Conservation (phyloP, 306 rosid genomes). For the Vigna hirtella region DNA sequence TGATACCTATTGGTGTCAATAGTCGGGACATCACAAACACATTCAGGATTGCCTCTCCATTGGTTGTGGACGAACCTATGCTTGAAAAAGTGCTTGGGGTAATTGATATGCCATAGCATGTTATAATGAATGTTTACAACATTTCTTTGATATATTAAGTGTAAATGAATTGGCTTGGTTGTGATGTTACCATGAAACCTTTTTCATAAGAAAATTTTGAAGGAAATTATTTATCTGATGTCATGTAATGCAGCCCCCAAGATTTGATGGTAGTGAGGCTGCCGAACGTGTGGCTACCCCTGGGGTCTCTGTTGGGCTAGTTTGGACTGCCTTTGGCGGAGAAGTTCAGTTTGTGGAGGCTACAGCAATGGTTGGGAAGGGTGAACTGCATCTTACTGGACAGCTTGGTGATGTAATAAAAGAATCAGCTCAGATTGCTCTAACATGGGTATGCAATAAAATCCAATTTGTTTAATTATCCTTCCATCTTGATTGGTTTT, state of each 20-base stretch:
- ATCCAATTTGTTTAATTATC: conserved; percentile 35
- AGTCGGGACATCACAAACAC: conserved; percentile 77
- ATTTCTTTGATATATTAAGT: conserved; percentile 23
- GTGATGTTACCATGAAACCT: conserved; percentile 29
- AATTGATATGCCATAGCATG: conserved; percentile 48
- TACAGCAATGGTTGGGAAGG: conserved; percentile 92
- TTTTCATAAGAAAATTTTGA: conserved; percentile 15
- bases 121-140: not conserved
- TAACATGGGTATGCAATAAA: conserved; percentile 87
- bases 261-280: conserved; percentile 85
- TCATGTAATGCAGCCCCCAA: conserved; percentile 84
- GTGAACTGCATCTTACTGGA: conserved; percentile 98
- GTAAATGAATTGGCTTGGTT: conserved; percentile 33
- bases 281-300: conserved; percentile 88
- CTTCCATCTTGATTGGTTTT: conserved; percentile 22
- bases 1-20: conserved; percentile 85
- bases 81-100: conserved; percentile 99
- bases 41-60: conserved; percentile 68
- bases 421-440: conserved; percentile 98
- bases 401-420: conserved; percentile 99
- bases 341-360: conserved; percentile 99
- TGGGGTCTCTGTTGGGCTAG: conserved; percentile 94
- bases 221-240: conserved; percentile 27
- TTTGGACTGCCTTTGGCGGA: conserved; percentile 99
- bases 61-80: conserved; percentile 91